phyloP scores from a whole-genome alignment of 192 early-diverging fungal genomes.

The Coemansia guatemalensis region DNA sequence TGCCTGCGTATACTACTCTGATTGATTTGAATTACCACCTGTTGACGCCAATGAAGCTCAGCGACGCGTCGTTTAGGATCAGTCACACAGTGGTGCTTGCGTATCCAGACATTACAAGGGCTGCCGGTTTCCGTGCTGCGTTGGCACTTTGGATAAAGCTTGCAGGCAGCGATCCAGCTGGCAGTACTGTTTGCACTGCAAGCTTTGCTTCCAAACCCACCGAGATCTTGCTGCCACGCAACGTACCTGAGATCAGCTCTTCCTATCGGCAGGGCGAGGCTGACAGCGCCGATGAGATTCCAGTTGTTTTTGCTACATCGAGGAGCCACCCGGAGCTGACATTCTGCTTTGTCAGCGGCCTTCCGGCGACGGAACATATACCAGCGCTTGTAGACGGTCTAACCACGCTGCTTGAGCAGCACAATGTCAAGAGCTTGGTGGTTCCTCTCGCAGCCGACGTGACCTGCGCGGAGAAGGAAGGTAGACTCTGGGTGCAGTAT shows the following conservation, averaged over 20 bases:
- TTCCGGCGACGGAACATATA: constrained; percentile 23
- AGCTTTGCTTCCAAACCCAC: constrained; percentile 4
- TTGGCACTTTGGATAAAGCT: constrained; percentile 28
- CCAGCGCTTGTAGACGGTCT: constrained; percentile 35
- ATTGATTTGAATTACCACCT: background rate
- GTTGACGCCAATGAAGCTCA: constrained; percentile 21
- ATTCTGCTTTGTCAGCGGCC: constrained; percentile 42
- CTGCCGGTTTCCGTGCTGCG: constrained; percentile 45
- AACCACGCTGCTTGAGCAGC: constrained; percentile 16
- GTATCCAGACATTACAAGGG: constrained; percentile 42
- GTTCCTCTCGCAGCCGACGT: constrained; percentile 32
- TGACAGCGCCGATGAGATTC: background rate
- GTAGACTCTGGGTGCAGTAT: constrained; percentile 18
- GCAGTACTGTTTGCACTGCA: background rate
- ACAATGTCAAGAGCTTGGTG: constrained; percentile 28
- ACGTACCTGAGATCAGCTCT: background rate
- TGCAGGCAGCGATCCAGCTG: background rate
- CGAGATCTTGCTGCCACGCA: constrained; percentile 7
- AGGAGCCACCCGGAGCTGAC: constrained; percentile 7
- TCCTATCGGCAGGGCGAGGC: background rate
- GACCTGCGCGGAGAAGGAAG: constrained; percentile 7
- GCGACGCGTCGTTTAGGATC: constrained; percentile 25
- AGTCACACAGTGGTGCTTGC: constrained; percentile 36
- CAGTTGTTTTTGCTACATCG: constrained; percentile 19
- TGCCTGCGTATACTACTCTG: constrained; percentile 11